These are phyloP conservation scores for Crucihimalaya himalaica DNA, from an alignment of 345 rosid genomes.

Conservation along the genomic window DNA sequence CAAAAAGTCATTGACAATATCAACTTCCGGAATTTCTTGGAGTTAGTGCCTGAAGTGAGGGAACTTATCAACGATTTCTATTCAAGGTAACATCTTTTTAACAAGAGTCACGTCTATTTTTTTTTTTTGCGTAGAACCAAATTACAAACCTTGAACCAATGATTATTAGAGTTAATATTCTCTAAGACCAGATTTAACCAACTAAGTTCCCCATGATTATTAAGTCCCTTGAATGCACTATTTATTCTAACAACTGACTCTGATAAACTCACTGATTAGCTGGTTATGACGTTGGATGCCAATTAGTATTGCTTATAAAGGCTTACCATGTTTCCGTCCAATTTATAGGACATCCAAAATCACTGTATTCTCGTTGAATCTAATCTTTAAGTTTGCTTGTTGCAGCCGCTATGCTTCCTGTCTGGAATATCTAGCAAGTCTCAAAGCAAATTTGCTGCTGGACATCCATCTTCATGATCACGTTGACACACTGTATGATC, in stretches of 20 bases:
- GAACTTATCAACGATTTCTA: constrained; percentile 96
- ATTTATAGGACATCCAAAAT: neutral
- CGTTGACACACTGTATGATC: constrained; percentile 83
- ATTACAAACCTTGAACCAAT: neutral
- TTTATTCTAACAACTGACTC: neutral
- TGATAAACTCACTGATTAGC: neutral
- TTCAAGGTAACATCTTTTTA: constrained; percentile 61
- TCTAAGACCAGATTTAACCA: neutral
- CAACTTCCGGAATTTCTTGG: constrained; percentile 91
- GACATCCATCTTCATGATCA: constrained; percentile 96
- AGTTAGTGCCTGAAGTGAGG: constrained; percentile 97
- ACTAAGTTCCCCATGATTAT: neutral
- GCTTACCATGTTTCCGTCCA: neutral
- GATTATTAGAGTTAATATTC: neutral
- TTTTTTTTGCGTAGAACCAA: neutral
- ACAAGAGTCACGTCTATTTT: neutral
- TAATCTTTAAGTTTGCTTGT: constrained; percentile 5
- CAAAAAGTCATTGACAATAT: constrained; percentile 90
- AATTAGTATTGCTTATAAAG: neutral
- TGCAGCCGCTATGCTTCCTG: constrained; percentile 95
- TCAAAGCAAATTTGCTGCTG: constrained; percentile 75
- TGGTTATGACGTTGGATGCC: neutral
- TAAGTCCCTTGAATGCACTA: constrained; percentile 5
- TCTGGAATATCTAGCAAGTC: constrained; percentile 86
- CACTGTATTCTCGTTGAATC: neutral